Evolutionary conservation across 257 asterid species (phyloP).

Genomic region (Solanum dulcamara): DNA sequence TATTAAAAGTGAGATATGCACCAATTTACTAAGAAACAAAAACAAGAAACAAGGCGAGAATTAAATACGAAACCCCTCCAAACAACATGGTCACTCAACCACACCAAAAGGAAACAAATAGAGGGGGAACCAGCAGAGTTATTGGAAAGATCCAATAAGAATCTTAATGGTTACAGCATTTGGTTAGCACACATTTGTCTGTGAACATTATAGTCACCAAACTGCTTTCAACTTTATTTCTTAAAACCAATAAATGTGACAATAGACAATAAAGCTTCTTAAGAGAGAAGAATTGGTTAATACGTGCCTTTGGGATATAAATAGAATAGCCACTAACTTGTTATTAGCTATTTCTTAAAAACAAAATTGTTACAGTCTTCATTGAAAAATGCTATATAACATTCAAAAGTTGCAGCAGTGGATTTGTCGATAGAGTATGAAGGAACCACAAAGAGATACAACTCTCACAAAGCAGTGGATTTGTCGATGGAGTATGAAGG

Average conservation of each 20-base stretch:
- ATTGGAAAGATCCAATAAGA: background rate
- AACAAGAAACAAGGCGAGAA: background rate
- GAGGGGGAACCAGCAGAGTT: background rate
- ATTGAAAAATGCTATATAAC: background rate
- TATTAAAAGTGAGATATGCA: conserved; percentile 1
- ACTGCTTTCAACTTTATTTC: background rate
- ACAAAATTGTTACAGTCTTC: background rate
- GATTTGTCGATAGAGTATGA: background rate
- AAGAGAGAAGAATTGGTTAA: background rate
- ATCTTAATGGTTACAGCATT: background rate
- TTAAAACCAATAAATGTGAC: background rate
- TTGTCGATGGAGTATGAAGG: background rate
- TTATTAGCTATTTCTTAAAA: background rate
- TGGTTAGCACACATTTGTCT: background rate
- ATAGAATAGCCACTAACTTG: background rate
- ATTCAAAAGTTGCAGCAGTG: background rate
- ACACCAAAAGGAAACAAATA: background rate
- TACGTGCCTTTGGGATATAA: background rate
- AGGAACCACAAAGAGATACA: background rate
- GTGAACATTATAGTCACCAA: background rate
- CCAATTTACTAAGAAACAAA: background rate
- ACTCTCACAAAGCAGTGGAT: background rate
- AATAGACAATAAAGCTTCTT: background rate
- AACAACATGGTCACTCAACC: background rate
- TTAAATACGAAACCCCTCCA: background rate